Percentiles rank a stretch among this genome's conserved stretches.
phyloP scores from a whole-genome alignment of 306 rosid species.

The Aeschynomene evenia region DNA sequence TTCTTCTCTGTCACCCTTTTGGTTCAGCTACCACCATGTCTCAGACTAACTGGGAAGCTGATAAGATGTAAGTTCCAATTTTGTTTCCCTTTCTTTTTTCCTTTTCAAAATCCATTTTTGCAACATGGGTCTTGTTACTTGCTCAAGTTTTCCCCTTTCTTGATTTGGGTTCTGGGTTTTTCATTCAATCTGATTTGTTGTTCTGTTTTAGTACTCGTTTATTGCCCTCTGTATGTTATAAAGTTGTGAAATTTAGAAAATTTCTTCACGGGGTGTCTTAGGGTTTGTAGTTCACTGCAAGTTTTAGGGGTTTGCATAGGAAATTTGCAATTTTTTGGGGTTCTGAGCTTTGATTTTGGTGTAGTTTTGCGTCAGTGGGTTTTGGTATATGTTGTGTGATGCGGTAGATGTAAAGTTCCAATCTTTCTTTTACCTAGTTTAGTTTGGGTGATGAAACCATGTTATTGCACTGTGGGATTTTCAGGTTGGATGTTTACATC shows the following conservation, averaged over 20 bases:
- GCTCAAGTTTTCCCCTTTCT: not conserved
- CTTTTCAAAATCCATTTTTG: slow-evolving; percentile 3
- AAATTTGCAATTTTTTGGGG: slow-evolving; percentile 7
- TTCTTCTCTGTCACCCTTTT: slow-evolving; percentile 20
- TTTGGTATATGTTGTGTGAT: slow-evolving; percentile 18
- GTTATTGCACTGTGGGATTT: slow-evolving; percentile 28
- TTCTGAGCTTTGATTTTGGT: not conserved
- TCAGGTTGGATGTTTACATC: slow-evolving; percentile 98
- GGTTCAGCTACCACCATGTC: slow-evolving; percentile 66
- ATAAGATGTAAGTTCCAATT: slow-evolving; percentile 72
- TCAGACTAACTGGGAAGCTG: slow-evolving; percentile 99
- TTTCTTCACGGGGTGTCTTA: slow-evolving; percentile 14
- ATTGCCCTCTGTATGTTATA: not conserved
- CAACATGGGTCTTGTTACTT: slow-evolving; percentile 34
- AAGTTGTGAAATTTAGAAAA: slow-evolving; percentile 16
- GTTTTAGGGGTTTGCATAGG: slow-evolving; percentile 12
- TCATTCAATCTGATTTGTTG: slow-evolving; percentile 10
- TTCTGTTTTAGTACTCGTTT: not conserved
- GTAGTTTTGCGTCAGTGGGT: not conserved
- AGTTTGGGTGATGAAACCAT: slow-evolving; percentile 22
- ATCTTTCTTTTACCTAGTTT: not conserved
- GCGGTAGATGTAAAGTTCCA: slow-evolving; percentile 24
- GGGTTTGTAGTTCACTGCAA: slow-evolving; percentile 30
- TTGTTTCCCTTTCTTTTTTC: too few relatives aligned
- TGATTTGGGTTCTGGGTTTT: slow-evolving; percentile 37